Percentiles rank a stretch among this genome's conserved stretches.
These are phyloP conservation scores for Lactarius evosmus DNA, from an alignment of 768 basidiomycete genomes.

Conservation along the genomic window DNA sequence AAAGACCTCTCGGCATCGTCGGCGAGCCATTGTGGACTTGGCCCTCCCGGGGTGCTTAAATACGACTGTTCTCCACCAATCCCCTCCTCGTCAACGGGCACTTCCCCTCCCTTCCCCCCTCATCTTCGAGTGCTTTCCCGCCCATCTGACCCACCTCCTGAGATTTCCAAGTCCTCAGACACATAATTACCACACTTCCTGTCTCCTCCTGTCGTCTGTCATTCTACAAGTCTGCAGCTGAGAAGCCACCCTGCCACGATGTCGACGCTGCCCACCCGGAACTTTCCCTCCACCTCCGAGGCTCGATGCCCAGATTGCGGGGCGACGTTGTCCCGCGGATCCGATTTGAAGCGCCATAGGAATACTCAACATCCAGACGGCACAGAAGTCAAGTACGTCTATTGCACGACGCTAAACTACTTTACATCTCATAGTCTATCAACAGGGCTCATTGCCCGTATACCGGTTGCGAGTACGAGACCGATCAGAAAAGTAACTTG, in stretches of 20 bases:
- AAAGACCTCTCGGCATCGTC: slow-evolving; percentile 3
- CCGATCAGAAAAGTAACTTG: slow-evolving; percentile 8
- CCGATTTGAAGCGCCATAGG: slow-evolving; percentile 19
- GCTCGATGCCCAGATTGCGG: slow-evolving; percentile 14
- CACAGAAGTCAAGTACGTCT: slow-evolving; percentile 14
- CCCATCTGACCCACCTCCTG: neutral
- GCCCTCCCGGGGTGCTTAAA: slow-evolving; percentile 11
- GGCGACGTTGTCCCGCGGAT: slow-evolving; percentile 1
- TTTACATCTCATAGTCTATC: neutral
- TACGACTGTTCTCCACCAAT: slow-evolving; percentile 1
- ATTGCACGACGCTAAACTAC: neutral
- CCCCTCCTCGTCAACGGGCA: neutral
- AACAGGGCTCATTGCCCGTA: slow-evolving; percentile 11
- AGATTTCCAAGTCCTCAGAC: neutral
- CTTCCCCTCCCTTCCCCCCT: neutral
- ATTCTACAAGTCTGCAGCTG: neutral
- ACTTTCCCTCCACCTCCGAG: neutral
- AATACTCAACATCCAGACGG: slow-evolving; percentile 14
- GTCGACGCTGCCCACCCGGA: neutral
- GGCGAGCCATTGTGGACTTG: neutral
- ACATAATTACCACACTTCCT: neutral
- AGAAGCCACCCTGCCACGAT: neutral
- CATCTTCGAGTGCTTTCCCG: neutral
- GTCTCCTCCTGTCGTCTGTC: neutral
- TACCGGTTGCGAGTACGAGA: slow-evolving; percentile 8